These are phyloP conservation scores for Lentithecium fluviatile DNA, from an alignment of 495 filamentous ascomycete species.

Conservation along the genomic window DNA sequence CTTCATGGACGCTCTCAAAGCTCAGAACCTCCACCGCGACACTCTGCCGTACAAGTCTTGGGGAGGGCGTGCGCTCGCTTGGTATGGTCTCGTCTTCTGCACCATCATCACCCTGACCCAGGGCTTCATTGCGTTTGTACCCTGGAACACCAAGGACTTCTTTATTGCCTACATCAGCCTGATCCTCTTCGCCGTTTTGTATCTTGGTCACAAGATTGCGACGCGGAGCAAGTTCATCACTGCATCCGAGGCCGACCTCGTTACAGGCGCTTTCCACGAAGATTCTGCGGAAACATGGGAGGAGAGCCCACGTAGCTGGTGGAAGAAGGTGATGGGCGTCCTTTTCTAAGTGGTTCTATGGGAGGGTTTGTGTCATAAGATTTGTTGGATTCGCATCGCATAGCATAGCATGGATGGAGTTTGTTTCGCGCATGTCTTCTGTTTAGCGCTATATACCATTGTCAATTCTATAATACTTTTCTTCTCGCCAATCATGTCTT, in stretches of 20 bases:
- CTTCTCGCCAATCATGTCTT: not conserved
- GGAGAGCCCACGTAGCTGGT: slow-evolving; percentile 20
- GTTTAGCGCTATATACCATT: slow-evolving; percentile 13
- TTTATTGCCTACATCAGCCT: slow-evolving; percentile 35
- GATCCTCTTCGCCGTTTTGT: slow-evolving; percentile 34
- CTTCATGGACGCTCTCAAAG: slow-evolving; percentile 60
- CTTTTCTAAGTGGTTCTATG: slow-evolving; percentile 10
- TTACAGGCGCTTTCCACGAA: slow-evolving; percentile 28
- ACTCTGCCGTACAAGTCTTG: slow-evolving; percentile 59
- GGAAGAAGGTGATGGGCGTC: slow-evolving; percentile 19
- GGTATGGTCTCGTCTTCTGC: slow-evolving; percentile 65
- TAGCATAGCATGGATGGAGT: not conserved
- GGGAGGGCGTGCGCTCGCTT: slow-evolving; percentile 46
- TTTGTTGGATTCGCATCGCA: slow-evolving; percentile 4
- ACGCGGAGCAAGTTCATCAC: slow-evolving; percentile 37
- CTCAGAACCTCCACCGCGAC: slow-evolving; percentile 56
- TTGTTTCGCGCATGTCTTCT: not conserved
- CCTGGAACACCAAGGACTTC: slow-evolving; percentile 49
- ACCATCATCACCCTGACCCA: slow-evolving; percentile 65
- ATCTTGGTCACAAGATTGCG: slow-evolving; percentile 38
- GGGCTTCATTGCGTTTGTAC: slow-evolving; percentile 68
- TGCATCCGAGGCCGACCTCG: slow-evolving; percentile 37
- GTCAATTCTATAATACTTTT: not conserved
- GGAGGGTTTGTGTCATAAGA: slow-evolving; percentile 1
- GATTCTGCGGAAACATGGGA: slow-evolving; percentile 35